A percentile compares a stretch with the other conserved stretches of the same genome.
phyloP scores from a whole-genome alignment of 495 filamentous ascomycete species.

The Hypomontagnella submonticulosa region DNA sequence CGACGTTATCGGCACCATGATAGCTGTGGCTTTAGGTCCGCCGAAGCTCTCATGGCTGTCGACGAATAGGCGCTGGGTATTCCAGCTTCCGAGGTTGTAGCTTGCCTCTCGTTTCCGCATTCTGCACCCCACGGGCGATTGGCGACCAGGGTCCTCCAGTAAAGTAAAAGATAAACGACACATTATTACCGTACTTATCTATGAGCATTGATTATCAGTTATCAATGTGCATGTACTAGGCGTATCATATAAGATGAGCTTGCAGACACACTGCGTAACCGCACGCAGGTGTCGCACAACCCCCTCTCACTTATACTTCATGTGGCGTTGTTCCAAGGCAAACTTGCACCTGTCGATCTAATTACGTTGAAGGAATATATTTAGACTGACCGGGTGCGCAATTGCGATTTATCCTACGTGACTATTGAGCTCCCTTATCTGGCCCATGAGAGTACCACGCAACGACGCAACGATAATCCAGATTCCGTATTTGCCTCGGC shows the following conservation, averaged over 20 bases:
- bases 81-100: conserved; percentile 1
- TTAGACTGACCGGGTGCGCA: not conserved
- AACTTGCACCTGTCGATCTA: conserved; percentile 13
- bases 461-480: not conserved
- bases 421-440: not conserved
- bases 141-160: not conserved
- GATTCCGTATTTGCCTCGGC: not conserved
- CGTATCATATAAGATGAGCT: conserved; percentile 37
- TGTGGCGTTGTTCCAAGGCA: not conserved
- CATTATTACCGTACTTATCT: conserved; percentile 24
- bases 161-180: conserved; percentile 7
- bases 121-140: conserved; percentile 34
- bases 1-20: not conserved
- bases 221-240: not conserved
- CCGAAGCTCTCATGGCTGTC: not conserved
- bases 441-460: not conserved
- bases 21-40: conserved; percentile 2
- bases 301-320: conserved; percentile 5
- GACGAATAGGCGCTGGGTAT: conserved; percentile 24
- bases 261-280: not conserved
- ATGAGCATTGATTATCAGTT: not conserved
- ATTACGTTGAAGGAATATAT: conserved; percentile 10
- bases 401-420: not conserved
- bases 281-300: conserved; percentile 22
- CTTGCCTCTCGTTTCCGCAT: conserved; percentile 13